These are phyloP conservation scores for Caloboletus inedulis DNA, from an alignment of 1,284 basidiomycete species.

Conservation along the genomic window DNA sequence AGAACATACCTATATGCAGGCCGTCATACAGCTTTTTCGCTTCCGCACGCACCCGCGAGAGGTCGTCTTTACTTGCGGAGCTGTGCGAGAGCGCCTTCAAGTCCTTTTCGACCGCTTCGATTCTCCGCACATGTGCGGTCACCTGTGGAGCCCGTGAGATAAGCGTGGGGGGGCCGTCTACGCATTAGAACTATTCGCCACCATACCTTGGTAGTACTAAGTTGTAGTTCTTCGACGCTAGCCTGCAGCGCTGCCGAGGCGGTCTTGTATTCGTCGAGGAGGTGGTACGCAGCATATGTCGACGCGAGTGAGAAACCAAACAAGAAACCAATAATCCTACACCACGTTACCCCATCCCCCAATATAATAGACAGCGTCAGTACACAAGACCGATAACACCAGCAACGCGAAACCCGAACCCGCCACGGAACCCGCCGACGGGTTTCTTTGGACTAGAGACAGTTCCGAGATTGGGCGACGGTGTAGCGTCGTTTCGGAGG, in stretches of 20 bases:
- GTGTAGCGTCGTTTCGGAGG: slow-evolving; percentile 45
- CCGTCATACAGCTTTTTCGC: slow-evolving; percentile 85
- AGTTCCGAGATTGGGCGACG: slow-evolving; percentile 51
- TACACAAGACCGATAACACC: background rate
- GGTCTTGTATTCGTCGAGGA: slow-evolving; percentile 87
- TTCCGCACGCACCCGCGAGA: slow-evolving; percentile 70
- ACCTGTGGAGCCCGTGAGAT: slow-evolving; percentile 47
- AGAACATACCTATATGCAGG: slow-evolving; percentile 63
- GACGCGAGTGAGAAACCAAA: slow-evolving; percentile 86
- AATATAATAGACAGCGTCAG: slow-evolving; percentile 13
- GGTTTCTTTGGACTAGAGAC: slow-evolving; percentile 69
- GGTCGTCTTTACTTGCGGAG: slow-evolving; percentile 75
- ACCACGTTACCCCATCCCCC: background rate
- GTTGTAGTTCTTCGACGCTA: slow-evolving; percentile 83
- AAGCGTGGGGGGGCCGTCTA: slow-evolving; percentile 22
- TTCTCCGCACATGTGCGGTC: slow-evolving; percentile 78
- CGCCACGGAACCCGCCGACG: slow-evolving; percentile 81
- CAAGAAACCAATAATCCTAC: slow-evolving; percentile 83
- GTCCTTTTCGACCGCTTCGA: slow-evolving; percentile 87
- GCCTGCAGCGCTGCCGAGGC: slow-evolving; percentile 81
- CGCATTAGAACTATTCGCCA: background rate
- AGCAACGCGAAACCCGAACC: slow-evolving; percentile 46
- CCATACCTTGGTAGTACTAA: slow-evolving; percentile 75
- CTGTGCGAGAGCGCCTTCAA: slow-evolving; percentile 69
- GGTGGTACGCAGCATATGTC: slow-evolving; percentile 80